phyloP scores from a whole-genome alignment of 1,139 yeast genomes.

The Yamadazyma epiphylla region DNA sequence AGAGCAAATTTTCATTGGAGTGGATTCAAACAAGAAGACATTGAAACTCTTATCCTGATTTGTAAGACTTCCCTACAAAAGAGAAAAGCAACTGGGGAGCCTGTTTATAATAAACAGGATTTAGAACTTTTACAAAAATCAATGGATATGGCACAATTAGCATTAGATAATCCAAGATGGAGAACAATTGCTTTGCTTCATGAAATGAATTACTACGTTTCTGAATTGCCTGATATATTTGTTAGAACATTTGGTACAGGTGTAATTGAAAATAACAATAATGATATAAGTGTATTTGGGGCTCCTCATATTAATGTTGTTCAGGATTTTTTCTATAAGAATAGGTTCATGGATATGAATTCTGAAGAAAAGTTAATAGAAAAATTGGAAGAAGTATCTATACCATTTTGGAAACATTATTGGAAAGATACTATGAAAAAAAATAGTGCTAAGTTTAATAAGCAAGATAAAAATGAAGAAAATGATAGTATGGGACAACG shows the following conservation, averaged over 20 bases:
- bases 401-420: slow-evolving; percentile 49
- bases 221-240: slow-evolving; percentile 39
- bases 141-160: slow-evolving; percentile 40
- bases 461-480: slow-evolving; percentile 21
- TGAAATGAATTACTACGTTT: slow-evolving; percentile 58
- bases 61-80: slow-evolving; percentile 45
- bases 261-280: slow-evolving; percentile 12
- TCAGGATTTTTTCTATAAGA: slow-evolving; percentile 53
- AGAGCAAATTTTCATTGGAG: slow-evolving; percentile 74
- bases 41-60: slow-evolving; percentile 47
- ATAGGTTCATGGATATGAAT: slow-evolving; percentile 37
- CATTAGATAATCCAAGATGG: slow-evolving; percentile 53
- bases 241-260: slow-evolving; percentile 44
- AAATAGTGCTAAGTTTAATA: slow-evolving; percentile 29
- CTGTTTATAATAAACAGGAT: slow-evolving; percentile 36
- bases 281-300: slow-evolving; percentile 45
- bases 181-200: slow-evolving; percentile 52
- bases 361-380: slow-evolving; percentile 20
- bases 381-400: slow-evolving; percentile 28
- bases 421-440: slow-evolving; percentile 43
- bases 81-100: slow-evolving; percentile 18
- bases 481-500: slow-evolving; percentile 12
- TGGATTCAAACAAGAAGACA: slow-evolving; percentile 57
- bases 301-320: slow-evolving; percentile 55
- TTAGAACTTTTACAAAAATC: slow-evolving; percentile 35